phyloP scores from a whole-genome alignment of 176 grass and related monocot genomes.

The Raddia distichophylla region DNA sequence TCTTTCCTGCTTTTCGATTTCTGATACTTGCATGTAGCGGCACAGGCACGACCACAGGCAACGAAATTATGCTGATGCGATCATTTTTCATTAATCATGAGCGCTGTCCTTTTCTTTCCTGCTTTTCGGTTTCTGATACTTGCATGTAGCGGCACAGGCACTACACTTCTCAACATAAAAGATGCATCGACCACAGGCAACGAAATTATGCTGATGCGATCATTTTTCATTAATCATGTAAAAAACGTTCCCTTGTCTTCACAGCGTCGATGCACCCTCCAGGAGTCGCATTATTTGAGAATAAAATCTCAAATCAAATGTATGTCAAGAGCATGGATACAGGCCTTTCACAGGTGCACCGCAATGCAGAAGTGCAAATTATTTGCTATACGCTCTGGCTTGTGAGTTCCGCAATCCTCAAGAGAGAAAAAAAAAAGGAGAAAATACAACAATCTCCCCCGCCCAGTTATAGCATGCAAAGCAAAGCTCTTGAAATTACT shows the following conservation, averaged over 20 bases:
- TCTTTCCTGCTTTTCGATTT: constrained; percentile 16
- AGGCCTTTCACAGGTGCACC: too few species aligned
- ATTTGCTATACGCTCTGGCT: too few species aligned
- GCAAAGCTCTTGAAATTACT: not conserved
- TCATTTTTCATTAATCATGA: constrained; percentile 5
- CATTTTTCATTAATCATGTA: constrained; percentile 4
- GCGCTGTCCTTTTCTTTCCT: constrained; percentile 41
- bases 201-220: not conserved
- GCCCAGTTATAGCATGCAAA: not conserved
- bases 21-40: constrained; percentile 42
- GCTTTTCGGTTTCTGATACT: constrained; percentile 29
- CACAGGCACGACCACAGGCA: not conserved
- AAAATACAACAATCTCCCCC: not conserved
- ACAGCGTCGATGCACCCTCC: not conserved
- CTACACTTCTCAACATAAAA: too few species aligned
- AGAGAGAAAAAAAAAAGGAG: not conserved
- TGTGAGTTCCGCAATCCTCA: too few species aligned
- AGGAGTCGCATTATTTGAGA: too few species aligned
- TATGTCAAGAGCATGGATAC: not conserved
- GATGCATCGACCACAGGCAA: not conserved
- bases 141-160: constrained; percentile 16
- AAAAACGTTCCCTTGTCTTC: not conserved
- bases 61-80: not conserved
- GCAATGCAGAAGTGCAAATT: too few species aligned
- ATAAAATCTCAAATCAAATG: not conserved